Conservation (phyloP, 352 stramenopile genomes). For the Globisporangium polare region DNA sequence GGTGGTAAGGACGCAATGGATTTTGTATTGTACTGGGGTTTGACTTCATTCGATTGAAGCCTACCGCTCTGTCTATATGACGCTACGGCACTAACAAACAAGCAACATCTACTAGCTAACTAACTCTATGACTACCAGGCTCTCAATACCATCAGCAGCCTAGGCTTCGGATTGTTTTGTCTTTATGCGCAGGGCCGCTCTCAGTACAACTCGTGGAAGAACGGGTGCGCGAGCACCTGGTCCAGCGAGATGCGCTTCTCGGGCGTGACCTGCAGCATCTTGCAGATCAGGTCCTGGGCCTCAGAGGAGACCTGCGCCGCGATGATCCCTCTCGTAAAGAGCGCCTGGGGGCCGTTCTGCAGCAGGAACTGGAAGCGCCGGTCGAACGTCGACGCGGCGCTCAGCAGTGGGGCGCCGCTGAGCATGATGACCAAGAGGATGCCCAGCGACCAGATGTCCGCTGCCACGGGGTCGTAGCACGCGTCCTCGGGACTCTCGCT, state of each 20-base stretch:
- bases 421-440: conserved; percentile 66
- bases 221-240: conserved; percentile 33
- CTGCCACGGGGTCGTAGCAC: conserved; percentile 40
- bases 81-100: background rate
- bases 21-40: background rate
- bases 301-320: conserved; percentile 11
- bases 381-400: conserved; percentile 24
- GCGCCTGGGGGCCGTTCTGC: conserved; percentile 12
- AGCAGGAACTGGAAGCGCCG: conserved; percentile 34
- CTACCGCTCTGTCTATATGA: background rate
- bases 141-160: background rate
- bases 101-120: conserved; percentile 2
- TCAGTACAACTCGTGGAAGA: conserved; percentile 18
- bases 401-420: conserved; percentile 39
- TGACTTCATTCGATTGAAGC: background rate
- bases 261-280: conserved; percentile 47
- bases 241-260: conserved; percentile 37
- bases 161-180: background rate
- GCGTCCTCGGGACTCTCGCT: conserved; percentile 23
- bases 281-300: conserved; percentile 37
- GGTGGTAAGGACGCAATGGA: background rate
- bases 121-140: too few relatives aligned
- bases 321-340: conserved; percentile 12
- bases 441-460: conserved; percentile 63
- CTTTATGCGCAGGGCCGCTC: background rate